These are phyloP conservation scores for Lactifluus subvellereus DNA, from an alignment of 768 basidiomycete species.

Conservation along the genomic window DNA sequence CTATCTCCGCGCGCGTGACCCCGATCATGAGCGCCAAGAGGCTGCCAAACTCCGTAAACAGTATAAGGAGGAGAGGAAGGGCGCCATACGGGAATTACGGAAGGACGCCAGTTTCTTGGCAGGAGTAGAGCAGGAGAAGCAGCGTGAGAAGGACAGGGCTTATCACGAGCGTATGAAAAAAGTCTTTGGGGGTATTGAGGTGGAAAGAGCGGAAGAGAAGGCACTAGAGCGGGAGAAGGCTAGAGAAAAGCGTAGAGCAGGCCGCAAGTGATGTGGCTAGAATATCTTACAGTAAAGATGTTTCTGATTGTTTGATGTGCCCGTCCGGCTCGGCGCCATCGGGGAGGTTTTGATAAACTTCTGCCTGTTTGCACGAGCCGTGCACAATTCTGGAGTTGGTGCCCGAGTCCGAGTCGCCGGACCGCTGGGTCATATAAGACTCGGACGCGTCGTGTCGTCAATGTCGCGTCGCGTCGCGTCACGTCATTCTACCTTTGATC, in stretches of 20 bases:
- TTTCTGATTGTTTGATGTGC: not conserved
- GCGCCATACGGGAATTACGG: constrained; percentile 91
- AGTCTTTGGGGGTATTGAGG: constrained; percentile 69
- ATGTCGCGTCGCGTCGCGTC: constrained; percentile 7
- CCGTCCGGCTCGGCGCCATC: not conserved
- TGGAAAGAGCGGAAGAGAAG: constrained; percentile 94
- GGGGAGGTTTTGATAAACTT: not conserved
- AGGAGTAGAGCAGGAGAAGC: constrained; percentile 75
- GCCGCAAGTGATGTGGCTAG: constrained; percentile 49
- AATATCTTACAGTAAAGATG: not conserved
- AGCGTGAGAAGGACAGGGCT: constrained; percentile 72
- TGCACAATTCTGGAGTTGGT: no score
- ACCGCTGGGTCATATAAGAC: no score
- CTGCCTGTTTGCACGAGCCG: not conserved
- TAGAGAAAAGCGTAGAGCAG: constrained; percentile 70
- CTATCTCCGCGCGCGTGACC: constrained; percentile 77
- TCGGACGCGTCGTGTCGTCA: not conserved
- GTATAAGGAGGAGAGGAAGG: constrained; percentile 94
- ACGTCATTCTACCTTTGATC: constrained; percentile 9
- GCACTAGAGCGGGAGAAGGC: constrained; percentile 79
- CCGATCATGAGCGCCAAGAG: constrained; percentile 87
- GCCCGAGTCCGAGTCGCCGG: no score
- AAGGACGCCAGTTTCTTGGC: constrained; percentile 96
- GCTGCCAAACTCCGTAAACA: constrained; percentile 78
- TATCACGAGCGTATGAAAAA: constrained; percentile 83